Evolutionary conservation across 129 eudicot species (phyloP).

Genomic region (Solidago caesia): DNA sequence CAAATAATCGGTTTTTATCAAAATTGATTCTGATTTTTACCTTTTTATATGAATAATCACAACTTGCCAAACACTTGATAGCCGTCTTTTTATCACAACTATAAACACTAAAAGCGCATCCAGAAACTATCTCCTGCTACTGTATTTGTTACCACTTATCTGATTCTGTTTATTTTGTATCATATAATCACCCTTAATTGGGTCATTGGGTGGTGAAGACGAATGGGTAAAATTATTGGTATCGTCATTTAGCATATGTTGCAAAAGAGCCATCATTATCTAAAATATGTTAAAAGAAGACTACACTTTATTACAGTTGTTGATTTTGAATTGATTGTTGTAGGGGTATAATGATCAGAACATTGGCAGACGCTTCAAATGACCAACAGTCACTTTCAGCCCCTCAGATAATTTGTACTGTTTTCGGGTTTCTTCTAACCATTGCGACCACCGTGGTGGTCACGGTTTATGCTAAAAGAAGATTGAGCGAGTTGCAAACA

Average conservation of each 20-base stretch:
- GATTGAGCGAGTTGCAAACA: conserved; percentile 62
- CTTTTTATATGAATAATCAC: neutral
- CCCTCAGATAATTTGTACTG: conserved; percentile 57
- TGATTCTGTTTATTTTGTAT: neutral
- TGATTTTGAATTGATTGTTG: conserved; percentile 14
- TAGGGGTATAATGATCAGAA: conserved; percentile 80
- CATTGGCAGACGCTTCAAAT: conserved; percentile 79
- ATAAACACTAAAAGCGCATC: too few species aligned
- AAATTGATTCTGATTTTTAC: too few species aligned
- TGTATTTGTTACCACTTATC: neutral
- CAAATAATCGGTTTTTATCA: neutral
- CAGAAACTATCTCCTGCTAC: neutral
- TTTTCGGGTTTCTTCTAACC: conserved; percentile 58
- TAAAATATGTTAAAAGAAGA: neutral
- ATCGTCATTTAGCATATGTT: too few species aligned
- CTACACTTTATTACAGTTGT: neutral
- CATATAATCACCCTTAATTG: neutral
- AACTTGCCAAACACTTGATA: neutral
- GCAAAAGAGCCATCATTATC: neutral
- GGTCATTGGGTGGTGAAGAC: too few species aligned
- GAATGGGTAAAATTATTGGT: too few species aligned
- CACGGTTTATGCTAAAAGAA: conserved; percentile 66
- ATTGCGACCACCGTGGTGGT: conserved; percentile 57
- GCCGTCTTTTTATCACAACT: too few species aligned
- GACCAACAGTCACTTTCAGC: conserved; percentile 56